A percentile compares a stretch with the other conserved stretches of the same genome.
phyloP scores from a whole-genome alignment of 345 rosid species.

The Salix viminalis region DNA sequence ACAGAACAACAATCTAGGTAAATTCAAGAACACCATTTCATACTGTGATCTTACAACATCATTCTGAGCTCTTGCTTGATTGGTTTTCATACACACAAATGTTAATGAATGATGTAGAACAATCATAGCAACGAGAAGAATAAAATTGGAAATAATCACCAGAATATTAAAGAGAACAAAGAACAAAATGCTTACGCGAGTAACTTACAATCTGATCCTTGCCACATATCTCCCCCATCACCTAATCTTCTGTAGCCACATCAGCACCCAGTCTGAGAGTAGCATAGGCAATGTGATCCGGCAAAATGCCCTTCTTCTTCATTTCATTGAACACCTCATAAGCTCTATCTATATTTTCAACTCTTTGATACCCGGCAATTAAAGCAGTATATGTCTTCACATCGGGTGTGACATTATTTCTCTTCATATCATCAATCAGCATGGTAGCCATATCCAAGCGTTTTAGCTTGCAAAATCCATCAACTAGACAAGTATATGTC shows the following conservation, averaged over 20 bases:
- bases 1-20: no score
- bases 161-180: neutral
- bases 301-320: conserved; percentile 32
- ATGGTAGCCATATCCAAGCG: conserved; percentile 43
- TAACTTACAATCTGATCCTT: neutral
- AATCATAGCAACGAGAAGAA: no score
- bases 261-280: neutral
- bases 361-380: conserved; percentile 34
- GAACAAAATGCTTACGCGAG: neutral
- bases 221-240: neutral
- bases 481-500: conserved; percentile 48
- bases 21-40: no score
- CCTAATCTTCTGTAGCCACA: neutral
- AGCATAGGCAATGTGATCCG: conserved; percentile 22
- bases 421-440: conserved; percentile 41
- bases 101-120: no score
- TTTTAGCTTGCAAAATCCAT: conserved; percentile 38
- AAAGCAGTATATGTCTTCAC: conserved; percentile 42
- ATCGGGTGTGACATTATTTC: conserved; percentile 29
- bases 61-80: no score
- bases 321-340: conserved; percentile 38
- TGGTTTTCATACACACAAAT: no score
- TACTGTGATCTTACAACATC: no score
- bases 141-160: neutral
- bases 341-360: conserved; percentile 28